Percentiles rank a stretch among this genome's conserved stretches.
phyloP scores from a whole-genome alignment of 805 yeast species.

The Candida xiaguanensis region DNA sequence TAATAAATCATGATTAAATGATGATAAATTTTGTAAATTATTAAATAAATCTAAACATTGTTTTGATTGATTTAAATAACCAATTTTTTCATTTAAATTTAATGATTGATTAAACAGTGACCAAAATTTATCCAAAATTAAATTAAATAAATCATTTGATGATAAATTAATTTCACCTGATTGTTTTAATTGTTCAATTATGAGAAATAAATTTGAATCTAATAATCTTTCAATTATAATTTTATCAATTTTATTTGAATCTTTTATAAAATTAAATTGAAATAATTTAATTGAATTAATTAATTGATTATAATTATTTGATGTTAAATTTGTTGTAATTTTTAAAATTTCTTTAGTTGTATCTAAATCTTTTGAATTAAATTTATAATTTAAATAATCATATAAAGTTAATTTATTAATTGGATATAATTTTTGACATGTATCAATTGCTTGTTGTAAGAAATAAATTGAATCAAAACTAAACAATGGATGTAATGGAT shows the following conservation, averaged over 20 bases:
- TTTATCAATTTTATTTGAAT: slow-evolving; percentile 14
- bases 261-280: slow-evolving; percentile 17
- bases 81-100: slow-evolving; percentile 30
- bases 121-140: slow-evolving; percentile 30
- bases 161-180: slow-evolving; percentile 10
- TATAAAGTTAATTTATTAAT: slow-evolving; percentile 31
- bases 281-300: slow-evolving; percentile 18
- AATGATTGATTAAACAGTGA: slow-evolving; percentile 26
- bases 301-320: slow-evolving; percentile 19
- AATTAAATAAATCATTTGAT: slow-evolving; percentile 12
- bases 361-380: slow-evolving; percentile 10
- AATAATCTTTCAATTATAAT: slow-evolving; percentile 28
- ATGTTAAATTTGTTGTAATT: slow-evolving; percentile 21
- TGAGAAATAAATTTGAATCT: slow-evolving; percentile 23
- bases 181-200: slow-evolving; percentile 15
- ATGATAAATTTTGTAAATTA: slow-evolving; percentile 2
- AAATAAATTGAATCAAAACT: slow-evolving; percentile 14
- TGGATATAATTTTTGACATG: slow-evolving; percentile 32
- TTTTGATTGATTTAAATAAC: slow-evolving; percentile 22
- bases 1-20: slow-evolving; percentile 9
- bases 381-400: slow-evolving; percentile 24
- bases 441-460: slow-evolving; percentile 19
- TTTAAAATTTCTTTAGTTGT: slow-evolving; percentile 25
- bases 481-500: slow-evolving; percentile 16
- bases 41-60: slow-evolving; percentile 27